Evolutionary conservation across 2,329 filamentous ascomycete species (phyloP).

Genomic region (Helotiales sp.): DNA sequence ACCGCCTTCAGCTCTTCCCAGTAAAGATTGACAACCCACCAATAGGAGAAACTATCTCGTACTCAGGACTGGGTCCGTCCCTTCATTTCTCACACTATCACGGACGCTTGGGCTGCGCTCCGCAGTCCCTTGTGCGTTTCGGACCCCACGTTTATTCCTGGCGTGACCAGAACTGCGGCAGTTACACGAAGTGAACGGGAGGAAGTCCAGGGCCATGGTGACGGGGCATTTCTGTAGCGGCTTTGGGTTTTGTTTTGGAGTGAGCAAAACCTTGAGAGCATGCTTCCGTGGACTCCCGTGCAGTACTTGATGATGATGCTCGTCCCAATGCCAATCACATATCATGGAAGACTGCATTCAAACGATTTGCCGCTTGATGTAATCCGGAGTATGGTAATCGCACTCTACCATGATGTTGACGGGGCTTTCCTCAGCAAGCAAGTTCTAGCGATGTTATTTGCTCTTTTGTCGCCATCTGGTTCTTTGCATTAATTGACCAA

Average conservation of each 20-base stretch:
- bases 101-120: background rate
- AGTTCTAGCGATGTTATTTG: too few relatives aligned
- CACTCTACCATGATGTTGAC: too few relatives aligned
- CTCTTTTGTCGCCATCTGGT: too few relatives aligned
- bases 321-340: background rate
- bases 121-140: background rate
- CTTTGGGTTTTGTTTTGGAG: background rate
- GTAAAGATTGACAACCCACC: background rate
- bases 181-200: too few relatives aligned
- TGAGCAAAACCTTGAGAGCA: background rate
- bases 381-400: too few relatives aligned
- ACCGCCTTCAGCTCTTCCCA: background rate
- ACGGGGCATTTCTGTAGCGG: background rate
- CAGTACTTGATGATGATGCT: background rate
- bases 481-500: too few relatives aligned
- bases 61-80: background rate
- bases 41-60: background rate
- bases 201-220: background rate
- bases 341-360: background rate
- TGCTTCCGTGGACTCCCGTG: background rate
- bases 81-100: background rate
- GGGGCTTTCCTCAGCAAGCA: too few relatives aligned
- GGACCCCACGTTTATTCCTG: constrained; percentile 1
- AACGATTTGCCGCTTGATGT: background rate
- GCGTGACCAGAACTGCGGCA: background rate